Conservation (phyloP, 106 monocot genomes). For the Acorus calamus region DNA sequence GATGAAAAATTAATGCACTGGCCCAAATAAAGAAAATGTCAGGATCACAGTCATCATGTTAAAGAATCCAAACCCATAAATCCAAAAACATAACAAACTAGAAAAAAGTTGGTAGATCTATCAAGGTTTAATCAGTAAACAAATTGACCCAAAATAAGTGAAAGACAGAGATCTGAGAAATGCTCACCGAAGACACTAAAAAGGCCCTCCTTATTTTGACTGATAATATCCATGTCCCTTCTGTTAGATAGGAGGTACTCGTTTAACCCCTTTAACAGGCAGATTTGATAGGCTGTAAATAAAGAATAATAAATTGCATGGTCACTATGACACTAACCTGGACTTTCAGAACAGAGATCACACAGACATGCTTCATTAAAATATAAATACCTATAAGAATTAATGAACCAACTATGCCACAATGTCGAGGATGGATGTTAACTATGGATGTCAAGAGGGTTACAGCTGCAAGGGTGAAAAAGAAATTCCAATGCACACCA, state of each 20-base stretch:
- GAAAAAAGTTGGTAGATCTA: no score
- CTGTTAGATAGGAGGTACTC: constrained; percentile 62
- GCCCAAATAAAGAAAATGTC: no score
- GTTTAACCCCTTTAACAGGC: constrained; percentile 52
- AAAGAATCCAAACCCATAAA: no score
- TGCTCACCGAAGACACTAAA: constrained; percentile 77
- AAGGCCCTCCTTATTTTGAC: constrained; percentile 83
- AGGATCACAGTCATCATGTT: no score
- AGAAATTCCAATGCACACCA: constrained; percentile 99
- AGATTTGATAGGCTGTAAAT: constrained; percentile 53
- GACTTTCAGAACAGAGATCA: no score
- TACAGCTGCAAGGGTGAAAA: constrained; percentile 96
- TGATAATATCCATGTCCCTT: constrained; percentile 53
- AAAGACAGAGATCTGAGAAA: neutral
- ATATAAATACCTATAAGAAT: constrained; percentile 52
- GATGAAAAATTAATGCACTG: no score
- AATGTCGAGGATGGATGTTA: constrained; percentile 61
- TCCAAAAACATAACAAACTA: no score
- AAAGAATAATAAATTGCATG: neutral
- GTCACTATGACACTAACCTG: no score
- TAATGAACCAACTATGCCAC: constrained; percentile 60
- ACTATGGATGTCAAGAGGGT: constrained; percentile 58
- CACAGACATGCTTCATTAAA: no score
- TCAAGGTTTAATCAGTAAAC: no score
- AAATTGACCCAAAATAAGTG: no score